Evolutionary conservation across 1,284 basidiomycete species (phyloP).

Genomic region (Moesziomyces antarcticus): DNA sequence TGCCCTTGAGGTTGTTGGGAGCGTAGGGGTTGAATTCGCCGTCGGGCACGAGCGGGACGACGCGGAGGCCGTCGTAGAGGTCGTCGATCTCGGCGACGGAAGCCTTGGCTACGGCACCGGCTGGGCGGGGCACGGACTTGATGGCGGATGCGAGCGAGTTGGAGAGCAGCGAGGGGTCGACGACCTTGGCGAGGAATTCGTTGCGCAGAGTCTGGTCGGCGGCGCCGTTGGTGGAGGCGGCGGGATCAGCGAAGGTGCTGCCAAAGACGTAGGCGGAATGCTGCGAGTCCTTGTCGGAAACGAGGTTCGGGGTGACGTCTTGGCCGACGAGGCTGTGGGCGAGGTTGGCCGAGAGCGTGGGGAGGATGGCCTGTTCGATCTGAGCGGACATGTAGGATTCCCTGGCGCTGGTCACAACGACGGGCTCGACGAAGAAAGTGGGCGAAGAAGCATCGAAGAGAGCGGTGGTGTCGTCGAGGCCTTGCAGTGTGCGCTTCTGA

Average conservation of each 20-base stretch:
- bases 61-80: slow-evolving; percentile 34
- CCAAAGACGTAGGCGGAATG: slow-evolving; percentile 47
- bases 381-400: slow-evolving; percentile 27
- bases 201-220: slow-evolving; percentile 14
- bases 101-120: slow-evolving; percentile 23
- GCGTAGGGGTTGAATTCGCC: slow-evolving; percentile 45
- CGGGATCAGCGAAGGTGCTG: slow-evolving; percentile 22
- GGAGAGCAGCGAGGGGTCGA: slow-evolving; percentile 34
- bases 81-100: slow-evolving; percentile 31
- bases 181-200: slow-evolving; percentile 29
- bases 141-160: slow-evolving; percentile 15
- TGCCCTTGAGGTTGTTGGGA: slow-evolving; percentile 53
- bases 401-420: slow-evolving; percentile 50
- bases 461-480: slow-evolving; percentile 17
- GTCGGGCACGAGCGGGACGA: slow-evolving; percentile 47
- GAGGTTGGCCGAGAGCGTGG: slow-evolving; percentile 27
- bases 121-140: slow-evolving; percentile 16
- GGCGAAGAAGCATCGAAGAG: slow-evolving; percentile 19
- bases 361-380: slow-evolving; percentile 28
- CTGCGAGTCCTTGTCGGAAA: slow-evolving; percentile 28
- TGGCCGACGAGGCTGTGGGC: slow-evolving; percentile 16
- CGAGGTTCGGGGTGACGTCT: slow-evolving; percentile 6
- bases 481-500: neutral
- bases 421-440: slow-evolving; percentile 51
- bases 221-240: slow-evolving; percentile 9